Evolutionary conservation across 768 basidiomycete genomes (phyloP).

Genomic region (Boletus reticulatus): DNA sequence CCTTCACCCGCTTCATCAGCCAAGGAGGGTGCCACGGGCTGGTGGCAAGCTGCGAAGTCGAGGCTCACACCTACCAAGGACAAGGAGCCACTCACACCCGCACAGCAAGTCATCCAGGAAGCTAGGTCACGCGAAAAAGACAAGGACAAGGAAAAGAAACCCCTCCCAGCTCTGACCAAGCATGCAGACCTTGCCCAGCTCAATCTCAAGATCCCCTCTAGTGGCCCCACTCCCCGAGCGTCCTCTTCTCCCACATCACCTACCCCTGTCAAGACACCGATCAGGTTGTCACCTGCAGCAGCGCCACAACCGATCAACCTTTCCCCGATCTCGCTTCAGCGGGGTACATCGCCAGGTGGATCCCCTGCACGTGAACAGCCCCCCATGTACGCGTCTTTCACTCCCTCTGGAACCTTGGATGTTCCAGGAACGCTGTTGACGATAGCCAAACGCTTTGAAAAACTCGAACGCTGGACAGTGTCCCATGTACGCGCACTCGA

Average conservation of each 20-base stretch:
- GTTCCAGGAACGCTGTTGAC: conserved; percentile 69
- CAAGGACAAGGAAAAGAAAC: conserved; percentile 48
- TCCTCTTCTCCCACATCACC: conserved; percentile 58
- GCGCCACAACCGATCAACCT: conserved; percentile 48
- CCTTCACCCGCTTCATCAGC: conserved; percentile 64
- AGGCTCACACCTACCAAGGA: conserved; percentile 78
- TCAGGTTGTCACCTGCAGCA: conserved; percentile 34
- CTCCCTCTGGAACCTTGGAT: conserved; percentile 66
- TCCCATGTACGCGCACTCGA: conserved; percentile 87
- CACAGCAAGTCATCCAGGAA: conserved; percentile 78
- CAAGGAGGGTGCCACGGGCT: conserved; percentile 54
- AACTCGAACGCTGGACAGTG: conserved; percentile 88
- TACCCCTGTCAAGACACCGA: conserved; percentile 43
- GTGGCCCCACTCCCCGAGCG: conserved; percentile 46
- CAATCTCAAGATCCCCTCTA: conserved; percentile 53
- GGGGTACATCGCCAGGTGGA: conserved; percentile 38
- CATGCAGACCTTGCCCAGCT: conserved; percentile 55
- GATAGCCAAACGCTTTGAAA: conserved; percentile 78
- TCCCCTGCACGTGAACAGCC: conserved; percentile 47
- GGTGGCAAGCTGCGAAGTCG: conserved; percentile 78
- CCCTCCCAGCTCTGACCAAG: conserved; percentile 50
- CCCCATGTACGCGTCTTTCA: conserved; percentile 78
- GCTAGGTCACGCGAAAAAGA: conserved; percentile 67
- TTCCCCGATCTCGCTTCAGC: conserved; percentile 63
- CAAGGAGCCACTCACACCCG: conserved; percentile 72